Percentiles rank a stretch among this genome's conserved stretches.
Evolutionary conservation across 768 basidiomycete species (phyloP).

Genomic region (Hygrophorus russula): DNA sequence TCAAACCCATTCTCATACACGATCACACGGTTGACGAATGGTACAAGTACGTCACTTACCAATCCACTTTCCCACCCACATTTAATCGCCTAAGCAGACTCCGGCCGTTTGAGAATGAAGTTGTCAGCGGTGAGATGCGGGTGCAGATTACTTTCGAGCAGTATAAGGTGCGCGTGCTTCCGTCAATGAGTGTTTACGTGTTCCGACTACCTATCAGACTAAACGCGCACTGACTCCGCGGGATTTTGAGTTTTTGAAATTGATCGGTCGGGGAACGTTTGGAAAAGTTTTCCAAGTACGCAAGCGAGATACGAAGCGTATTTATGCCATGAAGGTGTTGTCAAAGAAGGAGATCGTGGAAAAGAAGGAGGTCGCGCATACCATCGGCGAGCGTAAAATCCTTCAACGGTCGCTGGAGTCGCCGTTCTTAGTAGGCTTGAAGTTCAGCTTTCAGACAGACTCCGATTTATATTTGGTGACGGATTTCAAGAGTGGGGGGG

Average conservation of each 20-base stretch:
- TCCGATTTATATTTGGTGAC: slow-evolving; percentile 92
- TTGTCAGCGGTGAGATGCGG: slow-evolving; percentile 87
- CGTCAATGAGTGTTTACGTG: neutral
- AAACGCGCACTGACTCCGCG: slow-evolving; percentile 84
- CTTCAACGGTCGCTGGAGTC: slow-evolving; percentile 86
- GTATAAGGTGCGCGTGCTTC: slow-evolving; percentile 52
- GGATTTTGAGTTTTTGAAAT: slow-evolving; percentile 97
- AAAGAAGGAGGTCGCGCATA: slow-evolving; percentile 99
- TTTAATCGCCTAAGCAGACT: slow-evolving; percentile 36
- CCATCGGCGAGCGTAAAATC: slow-evolving; percentile 98
- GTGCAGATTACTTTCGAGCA: slow-evolving; percentile 92
- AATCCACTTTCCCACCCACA: slow-evolving; percentile 6
- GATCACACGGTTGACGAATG: slow-evolving; percentile 95
- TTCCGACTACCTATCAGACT: slow-evolving; percentile 35
- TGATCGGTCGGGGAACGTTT: slow-evolving; percentile 97
- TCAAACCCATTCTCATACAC: slow-evolving; percentile 85
- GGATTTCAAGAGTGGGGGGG: slow-evolving; percentile 97
- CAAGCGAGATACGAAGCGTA: slow-evolving; percentile 94
- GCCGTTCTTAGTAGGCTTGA: slow-evolving; percentile 96
- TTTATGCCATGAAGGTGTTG: slow-evolving; percentile 99
- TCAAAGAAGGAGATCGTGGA: slow-evolving; percentile 98
- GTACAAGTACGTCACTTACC: slow-evolving; percentile 65
- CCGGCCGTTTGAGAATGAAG: slow-evolving; percentile 64
- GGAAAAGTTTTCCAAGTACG: slow-evolving; percentile 99
- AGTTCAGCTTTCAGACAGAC: slow-evolving; percentile 97